phyloP scores from a whole-genome alignment of 495 filamentous ascomycete species.

The Penicillium paxilli region DNA sequence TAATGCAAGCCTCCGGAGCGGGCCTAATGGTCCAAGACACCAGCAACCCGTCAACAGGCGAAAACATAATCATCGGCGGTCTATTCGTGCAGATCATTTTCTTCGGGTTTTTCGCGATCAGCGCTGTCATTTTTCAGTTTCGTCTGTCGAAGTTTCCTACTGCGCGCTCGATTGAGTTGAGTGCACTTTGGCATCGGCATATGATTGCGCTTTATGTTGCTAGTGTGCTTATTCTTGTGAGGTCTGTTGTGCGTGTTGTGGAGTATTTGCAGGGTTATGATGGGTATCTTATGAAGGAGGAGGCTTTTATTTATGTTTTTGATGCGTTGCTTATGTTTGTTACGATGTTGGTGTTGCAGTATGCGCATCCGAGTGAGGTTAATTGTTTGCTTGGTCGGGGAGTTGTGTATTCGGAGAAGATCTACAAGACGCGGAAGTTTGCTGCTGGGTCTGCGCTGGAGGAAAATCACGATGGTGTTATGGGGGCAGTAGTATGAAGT shows the following conservation, averaged over 20 bases:
- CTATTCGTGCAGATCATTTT: conserved; percentile 53
- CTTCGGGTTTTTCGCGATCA: conserved; percentile 54
- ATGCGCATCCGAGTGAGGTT: conserved; percentile 33
- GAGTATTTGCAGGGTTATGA: conserved; percentile 61
- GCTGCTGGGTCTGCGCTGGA: conserved; percentile 10
- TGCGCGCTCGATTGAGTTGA: conserved; percentile 14
- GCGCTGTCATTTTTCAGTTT: conserved; percentile 40
- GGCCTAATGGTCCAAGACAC: conserved; percentile 33
- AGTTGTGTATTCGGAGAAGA: conserved; percentile 13
- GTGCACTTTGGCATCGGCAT: conserved; percentile 49
- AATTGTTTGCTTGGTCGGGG: conserved; percentile 23
- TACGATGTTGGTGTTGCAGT: conserved; percentile 50
- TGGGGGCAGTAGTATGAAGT: too few species aligned
- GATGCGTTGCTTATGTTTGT: conserved; percentile 59
- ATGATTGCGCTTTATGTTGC: conserved; percentile 53
- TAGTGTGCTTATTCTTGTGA: conserved; percentile 57
- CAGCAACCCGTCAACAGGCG: conserved; percentile 15
- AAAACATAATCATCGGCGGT: conserved; percentile 47
- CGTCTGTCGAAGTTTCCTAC: conserved; percentile 31
- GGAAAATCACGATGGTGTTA: too few species aligned
- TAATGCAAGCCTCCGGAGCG: conserved; percentile 38
- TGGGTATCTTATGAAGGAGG: conserved; percentile 52
- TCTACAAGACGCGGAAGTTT: conserved; percentile 16
- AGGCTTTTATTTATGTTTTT: conserved; percentile 64
- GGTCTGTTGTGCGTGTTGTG: conserved; percentile 60